phyloP scores from a whole-genome alignment of 805 yeast species.

The Ascoidea rubescens region DNA sequence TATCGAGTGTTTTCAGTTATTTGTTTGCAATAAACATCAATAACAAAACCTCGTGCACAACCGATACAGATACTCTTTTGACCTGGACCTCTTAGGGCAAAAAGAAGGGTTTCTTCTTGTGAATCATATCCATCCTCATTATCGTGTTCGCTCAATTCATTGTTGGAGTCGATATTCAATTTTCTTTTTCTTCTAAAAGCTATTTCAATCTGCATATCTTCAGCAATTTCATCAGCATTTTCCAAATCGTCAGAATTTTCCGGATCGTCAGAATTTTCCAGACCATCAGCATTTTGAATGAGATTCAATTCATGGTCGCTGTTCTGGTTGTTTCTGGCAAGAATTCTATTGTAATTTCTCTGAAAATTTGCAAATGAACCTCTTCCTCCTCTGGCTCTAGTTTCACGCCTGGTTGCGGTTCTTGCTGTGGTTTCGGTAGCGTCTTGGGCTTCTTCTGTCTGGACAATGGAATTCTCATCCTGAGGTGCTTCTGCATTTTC shows the following conservation, averaged over 20 bases:
- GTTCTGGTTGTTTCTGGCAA: no score
- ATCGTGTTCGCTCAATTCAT: slow-evolving; percentile 22
- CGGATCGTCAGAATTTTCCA: no score
- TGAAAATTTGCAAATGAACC: no score
- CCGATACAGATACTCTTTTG: slow-evolving; percentile 48
- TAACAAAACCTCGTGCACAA: slow-evolving; percentile 43
- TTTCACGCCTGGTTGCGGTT: no score
- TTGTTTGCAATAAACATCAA: slow-evolving; percentile 52
- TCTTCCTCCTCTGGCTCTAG: slow-evolving; percentile 12
- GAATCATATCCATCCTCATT: slow-evolving; percentile 21
- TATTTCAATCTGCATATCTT: slow-evolving; percentile 19
- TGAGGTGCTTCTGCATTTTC: no score
- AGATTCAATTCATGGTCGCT: no score
- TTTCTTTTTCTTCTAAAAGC: slow-evolving; percentile 30
- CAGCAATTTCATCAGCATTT: slow-evolving; percentile 8
- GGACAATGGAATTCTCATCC: no score
- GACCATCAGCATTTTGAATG: background rate
- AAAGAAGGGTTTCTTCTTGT: slow-evolving; percentile 11
- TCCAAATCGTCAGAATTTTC: slow-evolving; percentile 2
- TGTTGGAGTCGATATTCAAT: slow-evolving; percentile 20
- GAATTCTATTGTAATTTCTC: no score
- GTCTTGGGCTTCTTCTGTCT: no score
- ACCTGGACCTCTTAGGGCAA: slow-evolving; percentile 22
- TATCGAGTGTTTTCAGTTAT: slow-evolving; percentile 10
- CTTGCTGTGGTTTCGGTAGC: no score